Evolutionary conservation across 345 rosid species (phyloP), one percentile per base, ranked within the genome.

Genomic region (Hibiscus tridactylites): DNA sequence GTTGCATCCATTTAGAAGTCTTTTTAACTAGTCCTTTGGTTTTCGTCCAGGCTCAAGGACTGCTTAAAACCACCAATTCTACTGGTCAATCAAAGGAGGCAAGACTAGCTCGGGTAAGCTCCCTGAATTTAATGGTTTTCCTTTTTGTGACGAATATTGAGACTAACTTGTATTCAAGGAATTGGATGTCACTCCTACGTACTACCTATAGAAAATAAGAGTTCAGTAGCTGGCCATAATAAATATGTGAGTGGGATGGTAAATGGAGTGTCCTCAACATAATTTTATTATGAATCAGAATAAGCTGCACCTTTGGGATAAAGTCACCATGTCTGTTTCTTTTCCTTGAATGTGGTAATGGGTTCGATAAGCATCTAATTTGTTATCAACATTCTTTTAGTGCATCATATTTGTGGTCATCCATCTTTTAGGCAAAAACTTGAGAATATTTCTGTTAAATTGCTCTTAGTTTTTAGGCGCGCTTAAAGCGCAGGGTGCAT

Each of bases 21-120:
- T 61, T 80, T 47, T 58, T 76, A 67, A 77, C 72, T 75, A 65
- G 67, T 65, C 39, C 54, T 77, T 61, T 71, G 29, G 69, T 70
- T 83, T 81, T 71, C 79, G 29, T 81, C 60, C 85, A 92, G 98
- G 99, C 99, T 86, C 97, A 96, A 80, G 91, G 93, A 70, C 83
- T 96, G 78, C 89, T 96, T 65, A 89, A 96, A 85, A 87, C 86
- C 78, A 79, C 98, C 65, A 77, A 79, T 79, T 80, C 98, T 73
- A 87, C 91, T 68, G 99, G 98, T 71, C 94, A 87, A 82, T 96
- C 99, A 68, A 96, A 96, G 81, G 99, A 96, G 83, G 98, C 99
- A 66, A 87, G 99, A 76, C 77, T 96, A 82, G 93, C 98, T 72
- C 91, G 95, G 91, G 99, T 92, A 88, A 85, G 93, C 68, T 75